A percentile compares a stretch with the other conserved stretches of the same genome.
Conservation (phyloP, 345 rosid genomes). For the Murraya koenigii region DNA sequence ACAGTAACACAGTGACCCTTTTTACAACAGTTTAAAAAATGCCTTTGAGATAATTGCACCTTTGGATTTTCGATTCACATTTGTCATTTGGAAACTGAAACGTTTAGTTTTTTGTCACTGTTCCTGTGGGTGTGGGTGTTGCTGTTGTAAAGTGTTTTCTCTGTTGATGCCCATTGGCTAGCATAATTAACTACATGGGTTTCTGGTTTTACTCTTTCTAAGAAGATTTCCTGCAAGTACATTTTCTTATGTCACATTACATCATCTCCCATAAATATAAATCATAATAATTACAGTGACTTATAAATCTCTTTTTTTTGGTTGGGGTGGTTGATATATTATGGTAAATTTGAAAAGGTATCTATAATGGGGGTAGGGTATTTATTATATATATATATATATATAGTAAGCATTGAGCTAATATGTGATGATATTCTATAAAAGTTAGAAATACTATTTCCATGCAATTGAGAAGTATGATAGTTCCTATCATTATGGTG, state of each 20-base stretch:
- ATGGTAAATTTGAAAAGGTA: background rate
- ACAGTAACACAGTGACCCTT: constrained; percentile 3
- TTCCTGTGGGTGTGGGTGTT: constrained; percentile 11
- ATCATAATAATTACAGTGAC: background rate
- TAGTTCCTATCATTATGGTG: background rate
- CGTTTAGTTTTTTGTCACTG: constrained; percentile 26
- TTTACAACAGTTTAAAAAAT: constrained; percentile 10
- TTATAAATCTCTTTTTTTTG: background rate
- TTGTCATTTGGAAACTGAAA: constrained; percentile 27
- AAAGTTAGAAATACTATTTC: background rate
- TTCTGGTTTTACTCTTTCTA: constrained; percentile 7
- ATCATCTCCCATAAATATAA: background rate
- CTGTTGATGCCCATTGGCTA: background rate
- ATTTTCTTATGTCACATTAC: background rate
- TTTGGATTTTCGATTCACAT: constrained; percentile 13
- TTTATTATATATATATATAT: too few species aligned
- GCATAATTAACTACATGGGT: background rate
- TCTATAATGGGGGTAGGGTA: background rate
- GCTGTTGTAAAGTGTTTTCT: background rate
- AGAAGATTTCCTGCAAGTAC: background rate
- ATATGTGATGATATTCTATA: constrained; percentile 13
- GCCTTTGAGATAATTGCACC: background rate
- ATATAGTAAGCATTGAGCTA: background rate
- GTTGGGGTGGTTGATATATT: background rate
- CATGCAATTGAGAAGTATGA: background rate